These are phyloP conservation scores for Macrophomina phaseolina DNA, from an alignment of 2,329 filamentous ascomycete species.

Conservation along the genomic window DNA sequence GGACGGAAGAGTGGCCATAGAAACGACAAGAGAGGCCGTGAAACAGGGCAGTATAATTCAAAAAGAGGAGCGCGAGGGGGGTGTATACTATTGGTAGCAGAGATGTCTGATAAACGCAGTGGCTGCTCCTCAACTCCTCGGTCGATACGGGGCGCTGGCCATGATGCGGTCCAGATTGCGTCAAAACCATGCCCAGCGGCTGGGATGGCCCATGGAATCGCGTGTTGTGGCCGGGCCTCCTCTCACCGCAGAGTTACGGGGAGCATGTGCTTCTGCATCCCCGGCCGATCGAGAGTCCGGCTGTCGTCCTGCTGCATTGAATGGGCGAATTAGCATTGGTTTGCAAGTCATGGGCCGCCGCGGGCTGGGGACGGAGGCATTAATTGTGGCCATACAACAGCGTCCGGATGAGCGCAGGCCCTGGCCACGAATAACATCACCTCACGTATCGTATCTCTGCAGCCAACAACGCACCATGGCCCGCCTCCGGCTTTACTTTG, in stretches of 20 bases:
- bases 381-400: not conserved
- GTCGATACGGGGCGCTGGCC: not conserved
- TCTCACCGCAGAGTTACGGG: constrained; percentile 12
- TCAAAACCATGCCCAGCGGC: not conserved
- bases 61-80: not conserved
- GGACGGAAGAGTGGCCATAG: not conserved
- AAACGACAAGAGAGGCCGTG: not conserved
- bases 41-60: not conserved
- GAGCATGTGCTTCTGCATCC: not conserved
- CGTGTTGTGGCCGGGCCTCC: not conserved
- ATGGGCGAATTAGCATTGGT: not conserved
- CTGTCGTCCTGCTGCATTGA: not conserved
- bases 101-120: not conserved
- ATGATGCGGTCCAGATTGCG: not conserved
- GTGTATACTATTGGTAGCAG: not conserved
- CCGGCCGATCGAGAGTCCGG: not conserved
- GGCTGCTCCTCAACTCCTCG: not conserved
- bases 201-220: constrained; percentile 1
- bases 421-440: not conserved
- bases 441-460: not conserved
- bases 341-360: not conserved
- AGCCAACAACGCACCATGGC: not conserved
- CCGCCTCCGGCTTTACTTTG: not conserved
- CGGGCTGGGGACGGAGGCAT: not conserved
- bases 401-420: not conserved